These are phyloP conservation scores for Tillandsia fasciculata DNA, from an alignment of 176 grass and related monocot species.

Conservation along the genomic window DNA sequence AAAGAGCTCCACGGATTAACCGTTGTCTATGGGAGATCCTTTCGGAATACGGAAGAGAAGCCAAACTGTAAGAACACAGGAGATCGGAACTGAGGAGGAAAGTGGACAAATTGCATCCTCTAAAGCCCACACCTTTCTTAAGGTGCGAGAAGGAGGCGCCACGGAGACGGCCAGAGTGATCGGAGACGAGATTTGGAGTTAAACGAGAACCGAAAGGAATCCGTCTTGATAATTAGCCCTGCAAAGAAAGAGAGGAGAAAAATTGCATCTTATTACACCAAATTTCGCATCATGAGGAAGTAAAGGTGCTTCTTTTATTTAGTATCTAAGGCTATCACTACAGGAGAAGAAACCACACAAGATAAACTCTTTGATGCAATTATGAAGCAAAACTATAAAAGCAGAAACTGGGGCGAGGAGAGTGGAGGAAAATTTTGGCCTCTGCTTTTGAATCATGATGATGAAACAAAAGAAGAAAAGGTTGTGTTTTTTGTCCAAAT, in stretches of 20 bases:
- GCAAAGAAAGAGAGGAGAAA: neutral
- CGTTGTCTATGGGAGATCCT: constrained; percentile 64
- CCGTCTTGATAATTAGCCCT: constrained; percentile 29
- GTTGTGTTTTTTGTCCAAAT: neutral
- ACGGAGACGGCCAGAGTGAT: constrained; percentile 59
- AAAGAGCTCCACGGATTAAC: constrained; percentile 28
- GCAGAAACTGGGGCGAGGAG: neutral
- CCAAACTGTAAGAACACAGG: constrained; percentile 17
- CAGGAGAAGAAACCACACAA: neutral
- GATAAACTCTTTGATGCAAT: neutral
- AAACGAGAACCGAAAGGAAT: constrained; percentile 18
- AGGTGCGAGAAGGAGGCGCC: constrained; percentile 26
- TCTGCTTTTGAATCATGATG: neutral
- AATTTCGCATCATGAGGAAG: neutral
- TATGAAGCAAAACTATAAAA: neutral
- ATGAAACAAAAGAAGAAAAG: neutral
- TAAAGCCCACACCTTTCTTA: constrained; percentile 41
- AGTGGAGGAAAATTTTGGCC: neutral
- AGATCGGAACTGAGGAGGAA: constrained; percentile 25
- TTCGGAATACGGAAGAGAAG: constrained; percentile 5
- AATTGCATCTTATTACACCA: neutral
- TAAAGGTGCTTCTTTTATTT: neutral
- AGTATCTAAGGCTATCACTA: neutral
- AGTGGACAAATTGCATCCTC: constrained; percentile 25
- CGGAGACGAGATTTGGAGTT: constrained; percentile 13